These are phyloP conservation scores for Lachancea sp. DNA, from an alignment of 805 yeast species.

Conservation along the genomic window DNA sequence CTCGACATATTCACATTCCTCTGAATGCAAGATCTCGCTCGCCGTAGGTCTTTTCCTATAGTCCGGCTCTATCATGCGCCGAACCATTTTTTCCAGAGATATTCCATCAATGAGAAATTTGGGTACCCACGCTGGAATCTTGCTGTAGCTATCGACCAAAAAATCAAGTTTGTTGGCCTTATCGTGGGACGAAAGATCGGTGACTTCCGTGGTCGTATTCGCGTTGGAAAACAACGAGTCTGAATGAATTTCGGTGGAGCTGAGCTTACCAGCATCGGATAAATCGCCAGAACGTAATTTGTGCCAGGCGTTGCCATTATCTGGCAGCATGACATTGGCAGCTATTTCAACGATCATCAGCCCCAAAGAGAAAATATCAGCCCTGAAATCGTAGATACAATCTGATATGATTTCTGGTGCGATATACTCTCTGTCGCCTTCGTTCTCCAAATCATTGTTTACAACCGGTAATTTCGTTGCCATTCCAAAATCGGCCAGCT, in stretches of 20 bases:
- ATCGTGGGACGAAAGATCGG: slow-evolving; percentile 23
- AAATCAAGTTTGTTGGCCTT: slow-evolving; percentile 5
- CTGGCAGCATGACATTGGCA: slow-evolving; percentile 90
- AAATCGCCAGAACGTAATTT: slow-evolving; percentile 90
- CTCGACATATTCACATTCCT: slow-evolving; percentile 75
- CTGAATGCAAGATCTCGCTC: slow-evolving; percentile 54
- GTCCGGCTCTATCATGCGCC: slow-evolving; percentile 83
- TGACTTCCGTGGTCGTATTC: slow-evolving; percentile 25
- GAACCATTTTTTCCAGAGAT: slow-evolving; percentile 71
- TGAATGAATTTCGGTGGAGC: slow-evolving; percentile 56
- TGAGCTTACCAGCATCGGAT: slow-evolving; percentile 85
- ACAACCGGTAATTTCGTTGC: slow-evolving; percentile 76
- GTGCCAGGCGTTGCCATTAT: slow-evolving; percentile 95
- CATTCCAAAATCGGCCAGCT: slow-evolving; percentile 95
- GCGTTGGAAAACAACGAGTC: slow-evolving; percentile 28
- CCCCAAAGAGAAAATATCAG: slow-evolving; percentile 93
- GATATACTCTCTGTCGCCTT: slow-evolving; percentile 95
- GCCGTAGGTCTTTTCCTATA: slow-evolving; percentile 81
- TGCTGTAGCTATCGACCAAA: slow-evolving; percentile 11
- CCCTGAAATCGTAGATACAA: slow-evolving; percentile 81
- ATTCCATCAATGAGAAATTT: slow-evolving; percentile 68
- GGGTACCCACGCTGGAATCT: slow-evolving; percentile 83
- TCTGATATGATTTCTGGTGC: slow-evolving; percentile 90
- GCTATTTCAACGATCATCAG: slow-evolving; percentile 91
- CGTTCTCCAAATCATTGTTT: slow-evolving; percentile 65